Base-by-base conservation (phyloP, 2,329 filamentous ascomycete species). In the Apiospora phragmitis region DNA sequence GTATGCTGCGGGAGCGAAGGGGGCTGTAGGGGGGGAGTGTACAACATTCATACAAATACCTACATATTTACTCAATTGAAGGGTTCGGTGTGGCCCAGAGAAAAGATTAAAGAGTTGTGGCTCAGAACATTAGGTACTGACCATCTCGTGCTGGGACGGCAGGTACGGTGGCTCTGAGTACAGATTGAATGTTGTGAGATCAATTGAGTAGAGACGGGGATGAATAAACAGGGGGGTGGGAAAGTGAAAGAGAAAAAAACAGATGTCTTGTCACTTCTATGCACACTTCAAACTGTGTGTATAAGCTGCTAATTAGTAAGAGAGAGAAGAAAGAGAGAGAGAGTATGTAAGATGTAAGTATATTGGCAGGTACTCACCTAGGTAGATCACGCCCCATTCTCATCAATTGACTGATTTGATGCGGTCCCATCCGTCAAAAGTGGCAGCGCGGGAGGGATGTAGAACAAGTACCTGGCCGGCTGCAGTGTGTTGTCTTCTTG, bases 111-210 rank as follows among this genome's bases (percentile, higher is more conserved):
- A 38, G 55, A 62, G 29, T 35, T 35, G 55, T 62, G 55, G 21
- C 55, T 62, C 55, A 32, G 29, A 35, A 35, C 21, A 62, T 62
- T 62, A 18, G 29, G 21, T 16, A 35, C 35, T 8, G 38, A 9
- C 9, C 38, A 38, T 14, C 18, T 35, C 18, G 32, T 21, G 29
- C 29, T 62, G 55, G 32, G 29, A 38, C 32, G 55, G 32, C 55
- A 9, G 55, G 29, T 38, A 62, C 14, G 55, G 18, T 18, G 29
- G 18, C 32, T 62, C 32, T 62, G 55, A 62, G 55, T 62, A 62
- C 55, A 62, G 32, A 62, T 62, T 62, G 21, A 62, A 32, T 62
- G 29, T 62, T 62, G 55, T 59, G 51, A 59, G 51, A 59, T 59
- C 51, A 59, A n/a, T n/a, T n/a, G n/a, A 47, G 49, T 55, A 55